phyloP scores from a whole-genome alignment of 1,284 basidiomycete genomes.

The Gomphus sp. region DNA sequence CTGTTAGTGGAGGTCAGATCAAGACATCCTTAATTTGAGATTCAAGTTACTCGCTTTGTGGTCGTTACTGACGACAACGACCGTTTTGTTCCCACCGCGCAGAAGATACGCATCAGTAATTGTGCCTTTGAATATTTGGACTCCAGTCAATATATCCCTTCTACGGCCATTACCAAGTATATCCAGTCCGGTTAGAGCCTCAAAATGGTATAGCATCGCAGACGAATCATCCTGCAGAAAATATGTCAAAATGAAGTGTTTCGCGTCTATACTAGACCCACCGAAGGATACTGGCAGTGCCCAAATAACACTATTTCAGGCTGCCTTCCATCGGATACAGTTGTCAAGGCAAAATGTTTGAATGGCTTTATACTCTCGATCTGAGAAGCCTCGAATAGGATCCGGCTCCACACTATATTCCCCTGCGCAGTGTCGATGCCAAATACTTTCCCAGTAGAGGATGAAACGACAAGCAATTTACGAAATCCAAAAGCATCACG shows the following conservation, averaged over 20 bases:
- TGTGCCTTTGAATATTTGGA: slow-evolving; percentile 49
- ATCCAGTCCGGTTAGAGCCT: slow-evolving; percentile 70
- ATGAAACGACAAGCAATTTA: slow-evolving; percentile 74
- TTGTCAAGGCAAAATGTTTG: slow-evolving; percentile 46
- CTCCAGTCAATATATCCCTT: slow-evolving; percentile 38
- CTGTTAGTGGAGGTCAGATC: slow-evolving; percentile 22
- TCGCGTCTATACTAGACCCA: slow-evolving; percentile 24
- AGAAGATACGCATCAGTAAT: slow-evolving; percentile 51
- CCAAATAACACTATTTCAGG: slow-evolving; percentile 58
- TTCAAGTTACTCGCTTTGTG: slow-evolving; percentile 34
- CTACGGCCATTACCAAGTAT: slow-evolving; percentile 21
- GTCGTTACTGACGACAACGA: slow-evolving; percentile 51
- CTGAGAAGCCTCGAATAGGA: slow-evolving; percentile 36
- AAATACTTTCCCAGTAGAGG: slow-evolving; percentile 68
- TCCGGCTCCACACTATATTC: slow-evolving; percentile 64
- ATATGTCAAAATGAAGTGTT: background rate
- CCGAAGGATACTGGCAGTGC: slow-evolving; percentile 51
- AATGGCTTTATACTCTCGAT: slow-evolving; percentile 46
- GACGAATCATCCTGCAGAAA: slow-evolving; percentile 41
- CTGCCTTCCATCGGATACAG: slow-evolving; percentile 35
- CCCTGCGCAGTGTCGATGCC: slow-evolving; percentile 78
- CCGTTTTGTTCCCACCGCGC: slow-evolving; percentile 33
- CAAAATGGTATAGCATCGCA: slow-evolving; percentile 70
- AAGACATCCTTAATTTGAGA: slow-evolving; percentile 26
- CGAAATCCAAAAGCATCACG: slow-evolving; percentile 85